Evolutionary conservation across 2,329 filamentous ascomycete species (phyloP), one percentile per base, ranked within the genome.

Genomic region (Diplocarpon rosae): DNA sequence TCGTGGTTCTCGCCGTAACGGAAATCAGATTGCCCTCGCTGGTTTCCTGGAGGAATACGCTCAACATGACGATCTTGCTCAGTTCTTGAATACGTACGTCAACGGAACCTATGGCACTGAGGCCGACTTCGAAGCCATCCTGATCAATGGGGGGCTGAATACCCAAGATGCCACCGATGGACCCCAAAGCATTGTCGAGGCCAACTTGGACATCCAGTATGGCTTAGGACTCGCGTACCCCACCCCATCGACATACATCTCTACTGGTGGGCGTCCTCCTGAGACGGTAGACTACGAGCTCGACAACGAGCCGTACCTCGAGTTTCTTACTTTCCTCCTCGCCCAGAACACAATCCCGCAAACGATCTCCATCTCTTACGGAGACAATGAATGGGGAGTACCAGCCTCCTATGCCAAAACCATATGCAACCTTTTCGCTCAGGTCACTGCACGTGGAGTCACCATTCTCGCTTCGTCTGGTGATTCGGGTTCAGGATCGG

Each of bases 221-320:
- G 70, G 76, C 16, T 55, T 73, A n/a, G 69, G 68, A 27, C 66
- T 79, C 28, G 65, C 63, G 46, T 75, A 68, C 46, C 72, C 73
- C 2, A 72, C 69, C 2, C 69, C 69, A 5, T 65, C 76, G 27
- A 69, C 63, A 9, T 69, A 69, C 29, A 79, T 69, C 59, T 70
- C 69, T 2, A 77, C 73, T 7, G 74, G 69, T 20, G 75, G 75
- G n/a, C 73, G 71, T 57, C 60, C 65, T n/a, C 67, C 73, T 0
- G 46, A 64, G 13, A 51, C 39, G 5, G 32, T 27, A 3, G 37
- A 37, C 15, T 69, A 77, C 58, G 28, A 65, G 57, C 69, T 77
- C 58, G 69, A 68, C 50, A 85, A 83, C 59, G 81, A 85, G 63
- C 78, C 78, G 0, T 83, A 82, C 59, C 65, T 82, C 1, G 68